phyloP scores from a whole-genome alignment of 352 stramenopile genomes.

The Phytopythium montanum region DNA sequence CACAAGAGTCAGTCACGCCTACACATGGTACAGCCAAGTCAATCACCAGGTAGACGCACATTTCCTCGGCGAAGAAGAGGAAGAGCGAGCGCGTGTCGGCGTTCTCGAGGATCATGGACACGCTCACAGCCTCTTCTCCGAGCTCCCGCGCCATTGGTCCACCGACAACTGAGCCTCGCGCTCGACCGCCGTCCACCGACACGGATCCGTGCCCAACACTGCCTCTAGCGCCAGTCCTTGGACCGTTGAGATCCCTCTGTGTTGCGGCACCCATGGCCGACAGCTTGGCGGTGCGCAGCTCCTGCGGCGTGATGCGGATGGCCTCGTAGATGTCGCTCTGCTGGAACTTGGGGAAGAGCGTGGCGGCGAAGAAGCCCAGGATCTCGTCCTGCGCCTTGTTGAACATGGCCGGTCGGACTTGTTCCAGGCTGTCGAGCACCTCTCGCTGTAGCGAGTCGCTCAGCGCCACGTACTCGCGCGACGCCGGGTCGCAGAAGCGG shows the following conservation, averaged over 20 bases:
- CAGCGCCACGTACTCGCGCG: conserved; percentile 53
- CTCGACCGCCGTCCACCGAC: neutral
- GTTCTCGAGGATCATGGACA: conserved; percentile 59
- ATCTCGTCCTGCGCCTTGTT: conserved; percentile 70
- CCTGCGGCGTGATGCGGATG: conserved; percentile 44
- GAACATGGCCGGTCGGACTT: conserved; percentile 59
- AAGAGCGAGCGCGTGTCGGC: conserved; percentile 59
- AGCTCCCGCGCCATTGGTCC: conserved; percentile 13
- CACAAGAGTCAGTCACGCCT: neutral
- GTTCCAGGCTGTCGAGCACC: conserved; percentile 29
- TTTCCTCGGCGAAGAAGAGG: conserved; percentile 74
- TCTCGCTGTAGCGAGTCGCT: conserved; percentile 23
- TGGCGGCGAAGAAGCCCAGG: conserved; percentile 57
- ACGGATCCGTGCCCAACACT: conserved; percentile 4
- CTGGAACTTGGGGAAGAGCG: conserved; percentile 71
- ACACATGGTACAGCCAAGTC: neutral
- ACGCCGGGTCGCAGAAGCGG: conserved; percentile 58
- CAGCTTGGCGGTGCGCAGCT: conserved; percentile 22
- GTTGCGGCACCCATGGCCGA: conserved; percentile 16
- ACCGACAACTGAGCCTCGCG: neutral
- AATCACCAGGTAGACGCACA: conserved; percentile 31
- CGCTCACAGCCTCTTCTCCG: conserved; percentile 37
- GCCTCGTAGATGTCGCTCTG: conserved; percentile 61
- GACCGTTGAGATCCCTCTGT: conserved; percentile 3
- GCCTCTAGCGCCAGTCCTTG: neutral